Percentiles rank a stretch among this genome's conserved stretches.
Conservation (phyloP, 768 basidiomycete genomes). For the Lactifluus pinguis region DNA sequence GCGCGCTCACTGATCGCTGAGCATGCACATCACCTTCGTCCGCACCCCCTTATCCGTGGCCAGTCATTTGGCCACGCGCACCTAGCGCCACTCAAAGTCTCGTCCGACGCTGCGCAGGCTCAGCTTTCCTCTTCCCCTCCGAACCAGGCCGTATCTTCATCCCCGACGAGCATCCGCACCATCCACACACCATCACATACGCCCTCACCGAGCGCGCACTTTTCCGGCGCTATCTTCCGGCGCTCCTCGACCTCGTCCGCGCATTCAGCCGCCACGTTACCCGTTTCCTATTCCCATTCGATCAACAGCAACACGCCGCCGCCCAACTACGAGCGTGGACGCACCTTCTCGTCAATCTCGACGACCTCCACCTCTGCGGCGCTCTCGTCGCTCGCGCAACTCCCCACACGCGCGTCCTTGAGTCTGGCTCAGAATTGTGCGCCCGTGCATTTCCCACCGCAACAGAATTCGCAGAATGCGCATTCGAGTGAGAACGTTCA, state of each 20-base stretch:
- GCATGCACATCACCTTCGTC: conserved; percentile 38
- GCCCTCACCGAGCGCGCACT: neutral
- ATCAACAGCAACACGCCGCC: neutral
- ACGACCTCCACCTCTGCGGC: conserved; percentile 25
- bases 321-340: neutral
- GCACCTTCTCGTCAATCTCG: conserved; percentile 22
- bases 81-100: conserved; percentile 54
- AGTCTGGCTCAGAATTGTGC: conserved; percentile 25
- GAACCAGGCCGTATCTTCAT: conserved; percentile 22
- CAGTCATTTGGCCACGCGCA: conserved; percentile 48
- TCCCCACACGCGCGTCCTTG: conserved; percentile 27
- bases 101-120: conserved; percentile 39
- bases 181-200: neutral
- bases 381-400: conserved; percentile 31
- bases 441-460: conserved; percentile 55
- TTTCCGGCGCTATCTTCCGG: conserved; percentile 27
- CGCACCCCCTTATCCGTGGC: conserved; percentile 72
- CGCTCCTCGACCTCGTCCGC: conserved; percentile 52
- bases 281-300: conserved; percentile 27
- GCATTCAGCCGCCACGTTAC: conserved; percentile 51
- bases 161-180: conserved; percentile 22
- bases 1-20: conserved; percentile 42
- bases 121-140: conserved; percentile 32
- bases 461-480: conserved; percentile 38
- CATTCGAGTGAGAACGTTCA: conserved; percentile 51